Conservation (phyloP, 768 basidiomycete genomes). For the Goffeauzyma gilvescens region DNA sequence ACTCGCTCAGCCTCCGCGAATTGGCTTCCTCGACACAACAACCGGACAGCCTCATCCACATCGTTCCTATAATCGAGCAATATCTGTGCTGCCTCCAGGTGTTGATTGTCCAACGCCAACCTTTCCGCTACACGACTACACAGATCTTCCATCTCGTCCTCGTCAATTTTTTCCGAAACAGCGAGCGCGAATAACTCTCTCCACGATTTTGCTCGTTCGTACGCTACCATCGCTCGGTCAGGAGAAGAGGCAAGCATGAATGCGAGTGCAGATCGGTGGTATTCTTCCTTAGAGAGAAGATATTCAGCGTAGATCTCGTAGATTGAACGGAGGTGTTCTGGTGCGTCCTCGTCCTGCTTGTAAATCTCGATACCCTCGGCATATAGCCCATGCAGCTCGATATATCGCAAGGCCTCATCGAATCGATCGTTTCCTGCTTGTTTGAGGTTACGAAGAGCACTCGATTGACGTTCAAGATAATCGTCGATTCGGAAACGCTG, state of each 20-base stretch:
- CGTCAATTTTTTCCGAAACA: slow-evolving; percentile 36
- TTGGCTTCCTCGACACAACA: slow-evolving; percentile 58
- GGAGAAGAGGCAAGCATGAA: slow-evolving; percentile 50
- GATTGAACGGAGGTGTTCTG: too few relatives aligned
- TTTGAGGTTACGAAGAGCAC: slow-evolving; percentile 55
- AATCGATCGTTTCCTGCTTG: slow-evolving; percentile 54
- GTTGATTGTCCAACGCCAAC: slow-evolving; percentile 52
- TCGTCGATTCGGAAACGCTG: slow-evolving; percentile 86
- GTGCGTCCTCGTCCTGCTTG: too few relatives aligned
- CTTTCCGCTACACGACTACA: slow-evolving; percentile 64
- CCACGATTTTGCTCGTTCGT: slow-evolving; percentile 78
- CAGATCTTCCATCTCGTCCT: slow-evolving; percentile 45
- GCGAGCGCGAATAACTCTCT: slow-evolving; percentile 75
- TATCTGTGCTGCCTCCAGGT: slow-evolving; percentile 61
- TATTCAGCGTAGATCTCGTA: slow-evolving; percentile 59
- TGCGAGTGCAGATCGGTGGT: slow-evolving; percentile 57
- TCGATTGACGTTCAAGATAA: slow-evolving; percentile 56
- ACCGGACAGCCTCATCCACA: slow-evolving; percentile 53
- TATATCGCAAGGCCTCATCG: slow-evolving; percentile 58
- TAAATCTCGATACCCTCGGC: slow-evolving; percentile 54
- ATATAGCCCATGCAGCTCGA: slow-evolving; percentile 59
- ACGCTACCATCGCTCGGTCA: slow-evolving; percentile 62
- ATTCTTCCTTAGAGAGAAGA: slow-evolving; percentile 68
- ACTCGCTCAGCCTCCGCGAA: slow-evolving; percentile 78
- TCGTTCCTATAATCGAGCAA: slow-evolving; percentile 67